Evolutionary conservation across 345 rosid genomes (phyloP), one percentile per base, ranked within the genome.

Genomic region (Citrus reticulata): DNA sequence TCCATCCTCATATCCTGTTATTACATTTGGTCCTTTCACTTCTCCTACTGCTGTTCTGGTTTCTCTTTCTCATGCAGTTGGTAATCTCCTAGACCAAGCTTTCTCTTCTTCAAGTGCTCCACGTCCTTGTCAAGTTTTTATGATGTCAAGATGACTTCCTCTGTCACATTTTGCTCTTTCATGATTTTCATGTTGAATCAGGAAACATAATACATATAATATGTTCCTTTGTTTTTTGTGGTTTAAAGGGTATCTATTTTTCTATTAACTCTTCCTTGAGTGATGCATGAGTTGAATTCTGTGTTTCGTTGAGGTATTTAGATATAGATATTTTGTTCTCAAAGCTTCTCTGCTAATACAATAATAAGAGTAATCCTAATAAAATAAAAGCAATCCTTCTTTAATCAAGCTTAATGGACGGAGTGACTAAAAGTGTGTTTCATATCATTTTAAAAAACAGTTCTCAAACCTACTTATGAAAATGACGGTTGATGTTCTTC

Each of bases 1-100:
- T 40, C 84, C 90, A 5, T 37, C 90, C 42, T 85, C 93, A 27
- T 93, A 88, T 87, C 98, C 98, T 11, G 86, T 93, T 63, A 86
- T 95, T 72, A 90, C 95, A 65, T 95, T 95, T 80, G 98, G 98
- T 81, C 98, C 93, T 62, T 92, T 93, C 82, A 75, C 87, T 59
- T 90, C 94, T 42, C 97, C 98, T 5, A 72, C 80, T 78, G 90
- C 87, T 59, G 98, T 95, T 80, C 79, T 92, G 83, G 87, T 86
- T 84, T 92, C 94, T 77, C 79, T 95, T 49, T 93, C 93, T 14
- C 93, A 77, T 66, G 98, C 98, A 51, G 85, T 83, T 78, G 98
- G 98, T 95, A 93, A 83, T 62, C 62, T 78, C 62, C 70, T 61
- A n/a, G 7, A 34, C 71, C 49, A 79, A 68, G 79, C 55, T 63